Base-by-base conservation (phyloP, 2,329 filamentous ascomycete species). In the Seiridium cupressi region DNA sequence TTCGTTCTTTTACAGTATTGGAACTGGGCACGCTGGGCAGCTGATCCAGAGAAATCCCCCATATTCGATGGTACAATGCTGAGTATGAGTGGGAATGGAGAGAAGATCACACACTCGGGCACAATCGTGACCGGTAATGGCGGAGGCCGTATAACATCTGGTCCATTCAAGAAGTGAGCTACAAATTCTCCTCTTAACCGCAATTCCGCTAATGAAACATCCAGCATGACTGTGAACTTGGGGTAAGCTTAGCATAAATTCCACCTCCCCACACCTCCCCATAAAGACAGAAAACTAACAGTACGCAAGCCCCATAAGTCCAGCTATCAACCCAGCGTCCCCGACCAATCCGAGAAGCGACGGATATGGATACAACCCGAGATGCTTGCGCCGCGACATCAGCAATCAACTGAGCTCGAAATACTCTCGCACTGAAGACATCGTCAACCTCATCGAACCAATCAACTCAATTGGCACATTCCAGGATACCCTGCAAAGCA, bases 61-160 rank as follows among this genome's bases (percentile, higher is more conserved):
- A 68, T 81, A 44, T 81, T 84, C 61, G 78, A 81, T 60, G 82
- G 81, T 59, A 77, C 77, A 58, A 73, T 70, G 11, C 77, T 74
- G 48, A 75, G 72, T 49, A 68, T 80, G 76, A 74, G 72, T 10
- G 76, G 77, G 3, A 74, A 81, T 48, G 78, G 78, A 3, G 58
- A 51, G 47, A 51, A 36, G 18, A 62, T 64, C 26, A 9, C 62
- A 3, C 44, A 60, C 56, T 61, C 65, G 32, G 63, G 62, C 18
- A 49, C 55, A 4, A 55, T 67, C 6, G 51, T 55, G 5, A 72
- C 78, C 0, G 81, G 78, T 9, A 72, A 71, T 2, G 81, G 82
- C 31, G 81, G 82, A 49, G 82, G 81, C 10, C 84, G 82, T 65
- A 69, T 84, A 0, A 68, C 68, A 10, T 73, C 69, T 3, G 79